These are phyloP conservation scores for Bruguiera parviflora DNA, from an alignment of 345 rosid genomes.

Conservation along the genomic window DNA sequence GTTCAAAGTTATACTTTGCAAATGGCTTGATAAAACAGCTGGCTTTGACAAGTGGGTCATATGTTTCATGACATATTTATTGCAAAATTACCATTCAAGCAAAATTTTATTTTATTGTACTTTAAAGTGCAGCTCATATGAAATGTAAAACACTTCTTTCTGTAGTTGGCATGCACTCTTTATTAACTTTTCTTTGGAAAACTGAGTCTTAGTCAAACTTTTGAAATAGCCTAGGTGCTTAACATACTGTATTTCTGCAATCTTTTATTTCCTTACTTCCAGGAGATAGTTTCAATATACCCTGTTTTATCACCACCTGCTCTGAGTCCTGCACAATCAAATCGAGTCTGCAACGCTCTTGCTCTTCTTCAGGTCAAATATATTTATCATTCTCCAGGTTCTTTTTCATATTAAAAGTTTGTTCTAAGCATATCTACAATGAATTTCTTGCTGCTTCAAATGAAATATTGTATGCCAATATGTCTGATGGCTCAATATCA, in stretches of 20 bases:
- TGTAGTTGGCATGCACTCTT: not conserved
- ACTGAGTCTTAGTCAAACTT: not conserved
- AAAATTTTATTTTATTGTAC: not conserved
- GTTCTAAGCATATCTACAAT: not conserved
- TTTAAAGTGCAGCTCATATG: not conserved
- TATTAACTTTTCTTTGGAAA: not conserved
- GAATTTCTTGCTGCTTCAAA: not conserved
- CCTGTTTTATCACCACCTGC: slow-evolving; percentile 93
- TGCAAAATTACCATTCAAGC: not conserved
- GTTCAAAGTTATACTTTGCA: not conserved
- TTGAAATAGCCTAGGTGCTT: not conserved
- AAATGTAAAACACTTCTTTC: not conserved
- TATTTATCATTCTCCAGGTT: not conserved
- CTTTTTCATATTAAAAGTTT: not conserved
- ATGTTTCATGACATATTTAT: not conserved
- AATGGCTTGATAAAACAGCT: too few relatives aligned
- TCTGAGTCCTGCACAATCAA: slow-evolving; percentile 84
- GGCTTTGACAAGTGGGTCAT: not conserved
- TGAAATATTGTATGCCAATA: not conserved
- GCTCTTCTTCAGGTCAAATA: slow-evolving; percentile 90
- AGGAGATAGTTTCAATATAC: slow-evolving; percentile 97
- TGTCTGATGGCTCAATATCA: slow-evolving; percentile 6
- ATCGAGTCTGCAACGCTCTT: slow-evolving; percentile 95
- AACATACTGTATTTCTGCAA: not conserved
- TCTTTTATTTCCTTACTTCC: slow-evolving; percentile 23